phyloP scores from a whole-genome alignment of 2,329 filamentous ascomycete genomes.

The Stachybotrys chartarum region DNA sequence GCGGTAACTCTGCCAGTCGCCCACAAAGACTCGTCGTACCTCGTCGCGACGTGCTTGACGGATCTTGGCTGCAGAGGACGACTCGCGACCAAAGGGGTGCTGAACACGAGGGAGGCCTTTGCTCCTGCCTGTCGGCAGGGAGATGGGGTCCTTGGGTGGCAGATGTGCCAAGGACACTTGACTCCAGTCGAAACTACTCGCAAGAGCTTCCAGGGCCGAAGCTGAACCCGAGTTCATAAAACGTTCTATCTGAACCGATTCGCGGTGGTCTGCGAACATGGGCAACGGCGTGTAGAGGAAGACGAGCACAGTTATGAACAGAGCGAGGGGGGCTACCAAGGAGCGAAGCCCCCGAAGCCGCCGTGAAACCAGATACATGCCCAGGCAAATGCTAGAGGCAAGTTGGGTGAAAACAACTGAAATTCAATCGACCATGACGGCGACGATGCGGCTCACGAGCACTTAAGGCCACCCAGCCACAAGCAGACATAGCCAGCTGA shows the following conservation, averaged over 20 bases:
- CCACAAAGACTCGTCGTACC: conserved; percentile 25
- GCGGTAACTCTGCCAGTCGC: conserved; percentile 28
- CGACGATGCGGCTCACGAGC: neutral
- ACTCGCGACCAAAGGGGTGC: conserved; percentile 21
- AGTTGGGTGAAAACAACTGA: neutral
- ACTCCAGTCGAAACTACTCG: conserved; percentile 30
- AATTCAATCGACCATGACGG: neutral
- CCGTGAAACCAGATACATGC: neutral
- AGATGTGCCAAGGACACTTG: conserved; percentile 17
- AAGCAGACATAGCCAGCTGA: neutral
- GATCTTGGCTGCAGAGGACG: conserved; percentile 9
- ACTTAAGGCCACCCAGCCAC: neutral
- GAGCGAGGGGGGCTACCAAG: neutral
- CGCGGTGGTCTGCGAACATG: neutral
- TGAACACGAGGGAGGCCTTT: conserved; percentile 26
- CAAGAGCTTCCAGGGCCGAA: neutral
- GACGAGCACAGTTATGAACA: neutral
- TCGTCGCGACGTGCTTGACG: conserved; percentile 22
- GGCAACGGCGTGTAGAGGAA: neutral
- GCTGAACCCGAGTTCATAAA: neutral
- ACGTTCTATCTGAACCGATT: neutral
- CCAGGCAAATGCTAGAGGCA: neutral
- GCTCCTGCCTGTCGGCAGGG: conserved; percentile 13
- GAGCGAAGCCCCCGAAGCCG: neutral
- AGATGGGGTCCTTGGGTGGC: conserved; percentile 12